phyloP scores from a whole-genome alignment of 1,284 basidiomycete species.

The Ceratorhiza oryzae-sativae region DNA sequence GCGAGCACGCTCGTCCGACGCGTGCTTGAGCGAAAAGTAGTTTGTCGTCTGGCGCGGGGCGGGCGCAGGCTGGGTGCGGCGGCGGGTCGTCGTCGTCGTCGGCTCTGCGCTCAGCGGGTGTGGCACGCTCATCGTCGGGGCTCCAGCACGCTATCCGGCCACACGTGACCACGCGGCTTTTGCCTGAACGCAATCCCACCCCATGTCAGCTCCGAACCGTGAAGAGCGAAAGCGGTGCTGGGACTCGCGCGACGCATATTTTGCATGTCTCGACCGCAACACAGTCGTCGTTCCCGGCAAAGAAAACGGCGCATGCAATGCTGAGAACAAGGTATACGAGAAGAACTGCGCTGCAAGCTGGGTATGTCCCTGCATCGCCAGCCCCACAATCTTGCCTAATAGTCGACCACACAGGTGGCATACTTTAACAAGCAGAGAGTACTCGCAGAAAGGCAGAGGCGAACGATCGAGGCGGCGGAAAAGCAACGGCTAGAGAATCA shows the following conservation, averaged over 20 bases:
- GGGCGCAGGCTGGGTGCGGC: neutral
- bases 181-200: neutral
- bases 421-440: slow-evolving; percentile 84
- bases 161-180: slow-evolving; percentile 21
- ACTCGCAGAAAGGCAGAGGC: slow-evolving; percentile 74
- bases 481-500: slow-evolving; percentile 18
- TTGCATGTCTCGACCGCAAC: slow-evolving; percentile 70
- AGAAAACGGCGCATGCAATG: slow-evolving; percentile 61
- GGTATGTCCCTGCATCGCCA: slow-evolving; percentile 59
- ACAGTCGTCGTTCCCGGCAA: slow-evolving; percentile 70
- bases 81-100: slow-evolving; percentile 13
- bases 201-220: slow-evolving; percentile 40
- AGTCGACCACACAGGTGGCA: slow-evolving; percentile 62
- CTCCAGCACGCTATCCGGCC: neutral
- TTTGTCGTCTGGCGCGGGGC: slow-evolving; percentile 51
- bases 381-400: neutral
- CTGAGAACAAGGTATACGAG: slow-evolving; percentile 63
- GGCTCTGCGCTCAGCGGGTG: slow-evolving; percentile 34
- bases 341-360: slow-evolving; percentile 80
- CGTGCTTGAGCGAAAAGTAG: slow-evolving; percentile 67
- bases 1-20: slow-evolving; percentile 57
- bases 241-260: slow-evolving; percentile 78
- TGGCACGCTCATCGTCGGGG: slow-evolving; percentile 30
- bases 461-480: slow-evolving; percentile 40
- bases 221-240: slow-evolving; percentile 61